Conservation (phyloP, 2,329 filamentous ascomycete species). For the Cryphonectria parasitica region DNA sequence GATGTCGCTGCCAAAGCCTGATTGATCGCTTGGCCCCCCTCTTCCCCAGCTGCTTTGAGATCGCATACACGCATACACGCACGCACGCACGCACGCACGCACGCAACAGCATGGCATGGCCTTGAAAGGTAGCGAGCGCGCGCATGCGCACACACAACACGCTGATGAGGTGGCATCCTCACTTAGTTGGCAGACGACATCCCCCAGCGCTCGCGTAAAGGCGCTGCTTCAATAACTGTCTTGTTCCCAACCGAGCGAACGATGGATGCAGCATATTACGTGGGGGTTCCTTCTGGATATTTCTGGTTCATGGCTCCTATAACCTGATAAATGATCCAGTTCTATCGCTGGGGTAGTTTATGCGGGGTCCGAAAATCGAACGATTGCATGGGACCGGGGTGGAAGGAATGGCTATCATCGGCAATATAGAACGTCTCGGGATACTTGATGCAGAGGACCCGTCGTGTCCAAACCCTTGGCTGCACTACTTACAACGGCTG, state of each 20-base stretch:
- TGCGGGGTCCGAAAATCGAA: background rate
- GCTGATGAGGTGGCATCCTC: background rate
- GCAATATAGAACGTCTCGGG: slow-evolving; percentile 7
- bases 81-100: background rate
- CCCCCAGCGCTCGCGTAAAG: background rate
- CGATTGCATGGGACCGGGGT: background rate
- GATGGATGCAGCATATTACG: background rate
- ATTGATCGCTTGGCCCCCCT: background rate
- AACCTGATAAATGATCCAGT: background rate
- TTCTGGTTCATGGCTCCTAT: background rate
- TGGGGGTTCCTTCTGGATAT: background rate
- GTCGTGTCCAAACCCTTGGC: slow-evolving; percentile 2
- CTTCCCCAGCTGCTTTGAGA: background rate
- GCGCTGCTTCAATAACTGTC: background rate
- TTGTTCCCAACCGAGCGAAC: background rate
- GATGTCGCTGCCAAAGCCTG: background rate
- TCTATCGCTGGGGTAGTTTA: background rate
- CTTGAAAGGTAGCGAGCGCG: background rate
- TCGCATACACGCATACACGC: background rate
- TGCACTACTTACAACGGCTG: background rate
- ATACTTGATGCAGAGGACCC: slow-evolving; percentile 4
- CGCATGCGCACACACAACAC: background rate
- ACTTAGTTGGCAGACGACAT: background rate
- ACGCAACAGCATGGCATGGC: no score
- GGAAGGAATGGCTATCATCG: slow-evolving; percentile 15